Conservation (phyloP, 495 filamentous ascomycete species). For the Lophiostoma macrostomum region DNA sequence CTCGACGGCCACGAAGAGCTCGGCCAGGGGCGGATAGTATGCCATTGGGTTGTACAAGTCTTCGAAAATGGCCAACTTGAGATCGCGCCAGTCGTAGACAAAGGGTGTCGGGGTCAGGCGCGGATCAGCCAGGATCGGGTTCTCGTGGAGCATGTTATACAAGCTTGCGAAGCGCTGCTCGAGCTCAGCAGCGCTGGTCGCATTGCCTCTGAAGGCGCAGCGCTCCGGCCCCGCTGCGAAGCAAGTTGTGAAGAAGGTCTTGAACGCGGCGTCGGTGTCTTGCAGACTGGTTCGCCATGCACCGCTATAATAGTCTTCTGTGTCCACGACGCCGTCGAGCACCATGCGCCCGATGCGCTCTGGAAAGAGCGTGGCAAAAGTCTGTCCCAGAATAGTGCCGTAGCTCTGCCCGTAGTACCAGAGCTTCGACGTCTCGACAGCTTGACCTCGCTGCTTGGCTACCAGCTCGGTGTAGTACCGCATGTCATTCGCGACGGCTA, state of each 20-base stretch:
- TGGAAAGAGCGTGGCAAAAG: conserved; percentile 52
- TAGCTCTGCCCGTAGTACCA: conserved; percentile 36
- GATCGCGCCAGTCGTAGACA: no score
- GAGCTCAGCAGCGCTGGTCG: neutral
- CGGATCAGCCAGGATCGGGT: neutral
- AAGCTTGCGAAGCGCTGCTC: neutral
- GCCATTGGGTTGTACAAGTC: no score
- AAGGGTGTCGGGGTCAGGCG: neutral
- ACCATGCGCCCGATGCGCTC: conserved; percentile 49
- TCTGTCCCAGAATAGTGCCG: conserved; percentile 37
- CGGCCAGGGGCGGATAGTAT: no score
- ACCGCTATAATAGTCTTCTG: conserved; percentile 37
- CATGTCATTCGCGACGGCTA: conserved; percentile 50
- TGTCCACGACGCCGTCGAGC: conserved; percentile 52
- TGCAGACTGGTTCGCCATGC: conserved; percentile 3
- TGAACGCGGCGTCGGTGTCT: conserved; percentile 9
- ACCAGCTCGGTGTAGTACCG: conserved; percentile 51
- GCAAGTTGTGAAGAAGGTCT: neutral
- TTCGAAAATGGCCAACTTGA: no score
- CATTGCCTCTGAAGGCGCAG: conserved; percentile 9
- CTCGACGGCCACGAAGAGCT: no score
- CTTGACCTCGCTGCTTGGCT: conserved; percentile 34
- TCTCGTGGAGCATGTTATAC: no score
- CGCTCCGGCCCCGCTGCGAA: conserved; percentile 1
- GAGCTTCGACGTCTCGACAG: conserved; percentile 24